Conservation (phyloP, 345 rosid genomes). For the Hibiscus tridactylites region DNA sequence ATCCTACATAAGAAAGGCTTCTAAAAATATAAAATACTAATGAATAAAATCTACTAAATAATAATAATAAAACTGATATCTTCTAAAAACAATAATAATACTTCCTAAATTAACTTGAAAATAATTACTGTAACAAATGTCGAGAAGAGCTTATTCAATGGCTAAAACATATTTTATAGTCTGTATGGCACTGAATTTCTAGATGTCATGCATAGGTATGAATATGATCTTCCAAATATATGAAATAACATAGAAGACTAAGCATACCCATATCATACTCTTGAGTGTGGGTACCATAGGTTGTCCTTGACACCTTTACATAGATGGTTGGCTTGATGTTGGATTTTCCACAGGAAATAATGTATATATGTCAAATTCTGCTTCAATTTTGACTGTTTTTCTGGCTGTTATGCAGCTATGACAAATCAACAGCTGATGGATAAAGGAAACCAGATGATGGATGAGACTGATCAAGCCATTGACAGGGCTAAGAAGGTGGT, state of each 20-base stretch:
- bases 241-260: not conserved
- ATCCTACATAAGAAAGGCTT: no score
- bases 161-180: not conserved
- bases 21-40: no score
- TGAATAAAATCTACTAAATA: no score
- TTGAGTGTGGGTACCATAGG: not conserved
- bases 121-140: not conserved
- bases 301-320: not conserved
- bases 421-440: conserved; percentile 68
- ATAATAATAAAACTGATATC: no score
- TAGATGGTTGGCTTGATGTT: not conserved
- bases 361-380: not conserved
- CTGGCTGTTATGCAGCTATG: conserved; percentile 52
- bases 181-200: not conserved
- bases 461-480: conserved; percentile 91
- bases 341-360: not conserved
- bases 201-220: not conserved
- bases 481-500: conserved; percentile 70
- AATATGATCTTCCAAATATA: not conserved
- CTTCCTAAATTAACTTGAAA: not conserved
- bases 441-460: conserved; percentile 72
- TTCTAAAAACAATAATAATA: no score
- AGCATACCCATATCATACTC: not conserved
- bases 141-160: not conserved
- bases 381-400: conserved; percentile 8